Evolutionary conservation across 106 monocot species (phyloP).

Genomic region (Platanthera guangdongensis): DNA sequence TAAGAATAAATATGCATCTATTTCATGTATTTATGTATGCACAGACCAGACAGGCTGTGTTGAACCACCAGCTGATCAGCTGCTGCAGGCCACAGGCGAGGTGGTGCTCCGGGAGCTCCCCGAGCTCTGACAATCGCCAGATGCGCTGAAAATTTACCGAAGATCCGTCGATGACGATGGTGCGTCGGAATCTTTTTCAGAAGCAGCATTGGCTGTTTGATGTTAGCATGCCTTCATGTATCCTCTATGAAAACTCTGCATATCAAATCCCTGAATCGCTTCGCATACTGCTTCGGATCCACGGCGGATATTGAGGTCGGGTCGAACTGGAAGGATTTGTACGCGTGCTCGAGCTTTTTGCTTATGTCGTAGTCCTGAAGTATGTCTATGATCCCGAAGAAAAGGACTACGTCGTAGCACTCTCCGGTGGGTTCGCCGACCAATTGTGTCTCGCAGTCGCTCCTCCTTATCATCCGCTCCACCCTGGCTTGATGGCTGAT

Average conservation of each 20-base stretch:
- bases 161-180: background rate
- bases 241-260: conserved; percentile 67
- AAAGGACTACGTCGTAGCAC: conserved; percentile 52
- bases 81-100: background rate
- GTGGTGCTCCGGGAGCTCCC: background rate
- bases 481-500: conserved; percentile 66
- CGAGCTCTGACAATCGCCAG: background rate
- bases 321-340: conserved; percentile 83
- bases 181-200: background rate
- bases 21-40: background rate
- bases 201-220: background rate
- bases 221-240: conserved; percentile 12
- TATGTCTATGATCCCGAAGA: conserved; percentile 93
- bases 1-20: conserved; percentile 1
- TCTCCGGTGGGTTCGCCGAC: conserved; percentile 65
- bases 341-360: conserved; percentile 92
- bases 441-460: conserved; percentile 36
- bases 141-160: background rate
- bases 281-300: conserved; percentile 79
- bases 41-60: background rate
- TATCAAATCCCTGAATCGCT: conserved; percentile 76
- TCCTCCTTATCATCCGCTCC: conserved; percentile 41
- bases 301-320: conserved; percentile 87
- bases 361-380: conserved; percentile 97
- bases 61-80: conserved; percentile 4